Evolutionary conservation across 352 stramenopile species (phyloP), one percentile per base, ranked within the genome.

Genomic region (Globisporangium recalcitrans): DNA sequence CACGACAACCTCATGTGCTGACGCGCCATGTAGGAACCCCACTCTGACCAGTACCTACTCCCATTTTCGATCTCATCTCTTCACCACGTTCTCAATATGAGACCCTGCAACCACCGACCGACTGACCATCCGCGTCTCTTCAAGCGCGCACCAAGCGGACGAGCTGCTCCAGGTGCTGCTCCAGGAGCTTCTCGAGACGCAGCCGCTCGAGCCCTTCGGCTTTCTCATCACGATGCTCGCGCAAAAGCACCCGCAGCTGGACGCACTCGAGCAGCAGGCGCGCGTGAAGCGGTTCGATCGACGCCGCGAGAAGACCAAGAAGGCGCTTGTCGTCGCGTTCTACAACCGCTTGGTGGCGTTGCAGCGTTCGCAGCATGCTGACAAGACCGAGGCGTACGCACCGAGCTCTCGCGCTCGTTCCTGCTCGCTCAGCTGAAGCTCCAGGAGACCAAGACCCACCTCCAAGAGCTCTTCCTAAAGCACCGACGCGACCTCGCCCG

Each of bases 81-180:
- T n/a, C n/a, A n/a, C n/a, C n/a, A n/a, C n/a, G n/a, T n/a, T n/a
- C n/a, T 31, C 27, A 31, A 31, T 2, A 31, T 31, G 27, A 31
- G 5, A 31, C 2, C 27, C 2, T 31, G 27, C 5, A 31, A 31
- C 27, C 27, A 31, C 27, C 27, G 27, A 31, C 27, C 27, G 27
- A 31, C 27, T 31, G 27, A 31, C 5, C 27, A 31, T 5, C 27
- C 2, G 27, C 27, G 27, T 5, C 27, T 31, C 27, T 31, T 31
- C 27, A 31, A 63, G 83, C 13, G 71, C 68, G 3, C 74, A 91
- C 63, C 74, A 88, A 36, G 71, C 90, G 24, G 67, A 87, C 48
- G 75, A 80, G 42, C 74, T 93, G 71, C 51, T 91, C 51, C 78
- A 83, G 24, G 63, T 89, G 11, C 65, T 92, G 38, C 68, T 91